phyloP scores from a whole-genome alignment of 192 early-diverging fungal genomes.

The Mortierella hygrophila region DNA sequence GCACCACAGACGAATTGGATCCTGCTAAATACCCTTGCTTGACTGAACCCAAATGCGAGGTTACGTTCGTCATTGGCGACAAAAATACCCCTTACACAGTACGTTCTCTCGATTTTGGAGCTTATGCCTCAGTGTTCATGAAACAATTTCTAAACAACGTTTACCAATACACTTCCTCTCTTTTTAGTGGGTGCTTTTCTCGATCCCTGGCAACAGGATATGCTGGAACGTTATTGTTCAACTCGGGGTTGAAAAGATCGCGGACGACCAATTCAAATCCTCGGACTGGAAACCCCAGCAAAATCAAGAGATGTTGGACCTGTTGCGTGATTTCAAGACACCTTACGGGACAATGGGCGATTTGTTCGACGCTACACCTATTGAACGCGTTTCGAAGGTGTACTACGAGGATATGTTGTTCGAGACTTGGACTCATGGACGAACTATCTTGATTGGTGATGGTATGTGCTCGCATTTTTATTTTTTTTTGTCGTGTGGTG shows the following conservation, averaged over 20 bases:
- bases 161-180: no score
- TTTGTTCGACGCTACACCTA: neutral
- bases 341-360: neutral
- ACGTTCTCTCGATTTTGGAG: neutral
- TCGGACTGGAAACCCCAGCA: neutral
- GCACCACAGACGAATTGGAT: constrained; percentile 7
- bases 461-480: neutral
- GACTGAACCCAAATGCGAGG: neutral
- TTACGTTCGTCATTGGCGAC: neutral
- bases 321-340: neutral
- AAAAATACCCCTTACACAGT: neutral
- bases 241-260: neutral
- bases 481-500: no score
- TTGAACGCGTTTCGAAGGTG: neutral
- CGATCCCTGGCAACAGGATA: neutral
- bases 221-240: neutral
- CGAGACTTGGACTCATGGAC: constrained; percentile 10
- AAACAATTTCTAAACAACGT: no score
- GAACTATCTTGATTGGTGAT: constrained; percentile 8
- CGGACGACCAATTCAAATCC: neutral
- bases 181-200: neutral
- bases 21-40: constrained; percentile 1
- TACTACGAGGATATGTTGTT: constrained; percentile 20
- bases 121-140: no score
- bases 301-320: neutral